Conservation (phyloP, 441 rosid genomes). For the Erodium trifolium region DNA sequence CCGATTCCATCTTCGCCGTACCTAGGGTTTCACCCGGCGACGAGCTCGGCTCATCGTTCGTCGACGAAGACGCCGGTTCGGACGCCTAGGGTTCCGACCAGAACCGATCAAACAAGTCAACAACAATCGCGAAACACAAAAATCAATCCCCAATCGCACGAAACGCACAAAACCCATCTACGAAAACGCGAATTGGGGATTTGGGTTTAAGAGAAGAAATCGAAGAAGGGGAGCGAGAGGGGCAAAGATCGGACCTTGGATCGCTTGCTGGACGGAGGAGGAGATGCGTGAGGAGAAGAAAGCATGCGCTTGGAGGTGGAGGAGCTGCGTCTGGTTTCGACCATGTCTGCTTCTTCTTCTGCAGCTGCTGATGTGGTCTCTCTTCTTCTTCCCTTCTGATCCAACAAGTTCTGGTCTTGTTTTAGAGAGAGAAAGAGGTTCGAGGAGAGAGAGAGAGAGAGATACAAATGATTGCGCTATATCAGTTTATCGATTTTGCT, state of each 20-base stretch:
- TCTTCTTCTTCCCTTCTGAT: constrained; percentile 20
- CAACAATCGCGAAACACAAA: neutral
- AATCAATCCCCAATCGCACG: neutral
- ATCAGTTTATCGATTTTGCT: constrained; percentile 4
- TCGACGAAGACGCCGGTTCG: constrained; percentile 45
- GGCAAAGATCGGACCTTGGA: constrained; percentile 43
- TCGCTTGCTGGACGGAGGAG: constrained; percentile 54
- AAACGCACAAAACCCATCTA: constrained; percentile 1
- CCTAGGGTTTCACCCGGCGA: constrained; percentile 8
- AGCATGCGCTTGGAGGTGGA: constrained; percentile 70
- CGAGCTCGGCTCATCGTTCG: constrained; percentile 31
- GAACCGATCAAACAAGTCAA: constrained; percentile 16
- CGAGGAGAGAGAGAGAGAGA: constrained; percentile 7
- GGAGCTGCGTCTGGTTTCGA: constrained; percentile 88
- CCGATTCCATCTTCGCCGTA: constrained; percentile 25
- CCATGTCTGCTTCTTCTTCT: constrained; percentile 35
- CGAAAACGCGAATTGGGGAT: constrained; percentile 3
- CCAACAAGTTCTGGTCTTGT: constrained; percentile 17
- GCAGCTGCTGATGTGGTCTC: no score
- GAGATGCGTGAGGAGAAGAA: constrained; percentile 38
- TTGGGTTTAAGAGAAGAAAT: constrained; percentile 7
- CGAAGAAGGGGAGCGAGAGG: neutral
- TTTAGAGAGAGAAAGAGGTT: constrained; percentile 3
- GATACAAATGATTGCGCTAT: constrained; percentile 8
- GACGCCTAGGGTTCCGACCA: constrained; percentile 32